Evolutionary conservation across 2,329 filamentous ascomycete genomes (phyloP), one percentile per base, ranked within the genome.

Genomic region (Aspergillus melleus): DNA sequence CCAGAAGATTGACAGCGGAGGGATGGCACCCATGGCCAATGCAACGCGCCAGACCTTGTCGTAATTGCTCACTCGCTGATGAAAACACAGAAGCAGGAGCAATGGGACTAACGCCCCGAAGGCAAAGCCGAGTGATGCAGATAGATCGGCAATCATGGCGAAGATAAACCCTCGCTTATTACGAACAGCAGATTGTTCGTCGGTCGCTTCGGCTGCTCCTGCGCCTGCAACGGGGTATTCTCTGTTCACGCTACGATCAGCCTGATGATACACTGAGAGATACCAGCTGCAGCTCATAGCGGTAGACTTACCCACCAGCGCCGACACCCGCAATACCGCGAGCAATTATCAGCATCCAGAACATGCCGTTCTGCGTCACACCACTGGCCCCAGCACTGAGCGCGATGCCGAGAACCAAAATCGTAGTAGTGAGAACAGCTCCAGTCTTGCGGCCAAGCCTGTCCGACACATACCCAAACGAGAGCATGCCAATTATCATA

Each of bases 211-310:
- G 12, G 79, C 76, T 16, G 68, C 69, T 54, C 65, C 66, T 1
- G 83, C 81, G 47, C 81, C 81, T 2, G 79, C 81, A 3, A 83
- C 82, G 2, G 83, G 83, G 65, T 86, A 86, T 63, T 86, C 83
- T 26, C 71, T 70, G 29, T n/a, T 8, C 6, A 2, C 8, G 11
- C 19, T 6, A 22, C 19, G 2, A 30, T 52, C 50, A 52, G 50
- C 50, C 20, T 22, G 30, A 36, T 8, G 50, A 19, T 5, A 36
- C 20, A 22, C 36, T 30, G 29, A 0, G 11, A 5, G 29, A 39
- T 30, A 22, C 9, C 44, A 47, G 19, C 8, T 14, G 16, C 16
- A 42, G 11, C 20, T 32, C 6, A 16, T 22, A 39, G 14, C 1
- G 20, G 2, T 22, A 22, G 20, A 65, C 64, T 65, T 26, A 72